Conservation (phyloP, 1,139 yeast species). For the Saccharomyces hybrid region DNA sequence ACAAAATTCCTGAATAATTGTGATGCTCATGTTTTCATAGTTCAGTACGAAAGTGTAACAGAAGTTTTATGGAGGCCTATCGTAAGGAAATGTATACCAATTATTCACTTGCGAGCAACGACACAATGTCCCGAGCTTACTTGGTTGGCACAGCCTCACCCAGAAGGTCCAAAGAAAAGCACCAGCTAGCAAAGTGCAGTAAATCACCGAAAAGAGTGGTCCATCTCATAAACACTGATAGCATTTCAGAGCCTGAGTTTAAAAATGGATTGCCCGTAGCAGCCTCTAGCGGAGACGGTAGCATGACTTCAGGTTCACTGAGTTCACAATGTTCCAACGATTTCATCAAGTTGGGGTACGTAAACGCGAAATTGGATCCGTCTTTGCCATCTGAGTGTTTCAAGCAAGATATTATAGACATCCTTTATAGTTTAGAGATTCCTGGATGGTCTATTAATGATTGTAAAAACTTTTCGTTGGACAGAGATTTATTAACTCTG, state of each 20-base stretch:
- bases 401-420: slow-evolving; percentile 63
- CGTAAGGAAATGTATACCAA: background rate
- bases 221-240: background rate
- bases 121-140: background rate
- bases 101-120: background rate
- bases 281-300: background rate
- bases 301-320: background rate
- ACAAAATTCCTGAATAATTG: background rate
- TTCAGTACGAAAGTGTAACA: background rate
- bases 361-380: slow-evolving; percentile 45
- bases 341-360: slow-evolving; percentile 16
- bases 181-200: background rate
- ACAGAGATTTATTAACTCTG: background rate
- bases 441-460: slow-evolving; percentile 36
- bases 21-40: background rate
- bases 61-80: background rate
- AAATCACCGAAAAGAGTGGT: background rate
- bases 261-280: background rate
- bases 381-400: slow-evolving; percentile 73
- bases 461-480: slow-evolving; percentile 45
- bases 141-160: background rate
- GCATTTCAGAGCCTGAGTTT: background rate
- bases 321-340: background rate
- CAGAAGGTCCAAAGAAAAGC: background rate
- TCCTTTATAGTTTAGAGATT: slow-evolving; percentile 53